Evolutionary conservation across 495 filamentous ascomycete genomes (phyloP).

Genomic region (Aspergillus cristatus): DNA sequence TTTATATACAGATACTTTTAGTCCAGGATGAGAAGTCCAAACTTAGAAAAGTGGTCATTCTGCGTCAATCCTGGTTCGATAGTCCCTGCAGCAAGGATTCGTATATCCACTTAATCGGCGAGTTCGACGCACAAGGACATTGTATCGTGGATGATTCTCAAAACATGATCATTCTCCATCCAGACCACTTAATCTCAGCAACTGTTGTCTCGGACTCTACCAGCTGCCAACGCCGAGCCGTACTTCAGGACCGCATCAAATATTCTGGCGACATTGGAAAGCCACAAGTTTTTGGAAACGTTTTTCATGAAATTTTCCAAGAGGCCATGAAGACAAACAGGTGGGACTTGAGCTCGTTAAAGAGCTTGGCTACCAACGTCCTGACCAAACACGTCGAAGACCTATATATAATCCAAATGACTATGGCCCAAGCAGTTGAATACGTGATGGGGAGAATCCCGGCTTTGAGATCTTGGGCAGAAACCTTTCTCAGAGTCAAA

Average conservation of each 20-base stretch:
- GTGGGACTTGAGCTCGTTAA: constrained; percentile 65
- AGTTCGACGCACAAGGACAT: constrained; percentile 55
- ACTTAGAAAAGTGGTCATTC: constrained; percentile 54
- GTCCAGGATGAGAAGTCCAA: constrained; percentile 67
- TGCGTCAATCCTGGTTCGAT: constrained; percentile 79
- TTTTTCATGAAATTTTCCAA: constrained; percentile 92
- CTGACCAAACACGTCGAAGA: constrained; percentile 69
- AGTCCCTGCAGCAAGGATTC: constrained; percentile 63
- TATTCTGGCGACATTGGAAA: constrained; percentile 67
- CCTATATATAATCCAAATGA: constrained; percentile 73
- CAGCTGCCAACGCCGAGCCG: constrained; percentile 75
- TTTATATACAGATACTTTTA: constrained; percentile 51
- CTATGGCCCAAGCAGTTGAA: constrained; percentile 57
- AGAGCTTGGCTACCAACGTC: constrained; percentile 51
- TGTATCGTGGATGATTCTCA: constrained; percentile 67
- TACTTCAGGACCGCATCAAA: constrained; percentile 89
- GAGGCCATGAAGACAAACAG: constrained; percentile 73
- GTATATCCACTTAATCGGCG: constrained; percentile 78
- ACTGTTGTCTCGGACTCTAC: constrained; percentile 92
- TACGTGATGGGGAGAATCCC: constrained; percentile 71
- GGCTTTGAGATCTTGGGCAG: constrained; percentile 74
- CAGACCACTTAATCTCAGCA: constrained; percentile 89
- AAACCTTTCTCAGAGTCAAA: constrained; percentile 60
- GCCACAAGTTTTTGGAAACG: constrained; percentile 76
- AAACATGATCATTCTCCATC: constrained; percentile 87